Percentiles rank a stretch among this genome's conserved stretches.
phyloP scores from a whole-genome alignment of 805 yeast species.

The Lipomyces orientalis region DNA sequence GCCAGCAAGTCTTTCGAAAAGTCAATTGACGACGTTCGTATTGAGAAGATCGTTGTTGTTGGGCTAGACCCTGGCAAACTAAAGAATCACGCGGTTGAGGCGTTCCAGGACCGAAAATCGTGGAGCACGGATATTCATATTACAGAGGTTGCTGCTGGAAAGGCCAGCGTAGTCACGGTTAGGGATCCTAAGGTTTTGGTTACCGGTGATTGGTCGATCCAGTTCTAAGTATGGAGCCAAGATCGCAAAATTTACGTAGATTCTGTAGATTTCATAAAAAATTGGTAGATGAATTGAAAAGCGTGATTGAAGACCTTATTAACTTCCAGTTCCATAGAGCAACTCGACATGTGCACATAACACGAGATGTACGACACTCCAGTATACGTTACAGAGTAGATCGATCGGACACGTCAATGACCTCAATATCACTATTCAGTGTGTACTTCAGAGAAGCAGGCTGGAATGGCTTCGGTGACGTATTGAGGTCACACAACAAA shows the following conservation, averaged over 20 bases:
- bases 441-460: background rate
- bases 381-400: background rate
- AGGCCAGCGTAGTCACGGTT: slow-evolving; percentile 45
- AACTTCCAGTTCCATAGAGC: background rate
- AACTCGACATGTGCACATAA: background rate
- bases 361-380: no score
- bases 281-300: background rate
- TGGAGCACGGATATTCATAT: slow-evolving; percentile 48
- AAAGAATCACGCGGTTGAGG: slow-evolving; percentile 39
- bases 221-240: slow-evolving; percentile 37
- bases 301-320: background rate
- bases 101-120: slow-evolving; percentile 49
- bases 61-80: slow-evolving; percentile 43
- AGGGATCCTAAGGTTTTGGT: slow-evolving; percentile 59
- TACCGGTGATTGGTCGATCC: slow-evolving; percentile 56
- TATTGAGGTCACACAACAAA: background rate
- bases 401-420: background rate
- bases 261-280: background rate
- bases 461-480: background rate
- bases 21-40: slow-evolving; percentile 47
- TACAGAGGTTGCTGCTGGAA: slow-evolving; percentile 32
- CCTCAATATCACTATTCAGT: background rate
- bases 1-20: slow-evolving; percentile 32
- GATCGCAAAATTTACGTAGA: background rate
- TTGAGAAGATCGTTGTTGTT: slow-evolving; percentile 63